A percentile compares a stretch with the other conserved stretches of the same genome.
phyloP scores from a whole-genome alignment of 306 rosid genomes.

The Medicago ruthenica region DNA sequence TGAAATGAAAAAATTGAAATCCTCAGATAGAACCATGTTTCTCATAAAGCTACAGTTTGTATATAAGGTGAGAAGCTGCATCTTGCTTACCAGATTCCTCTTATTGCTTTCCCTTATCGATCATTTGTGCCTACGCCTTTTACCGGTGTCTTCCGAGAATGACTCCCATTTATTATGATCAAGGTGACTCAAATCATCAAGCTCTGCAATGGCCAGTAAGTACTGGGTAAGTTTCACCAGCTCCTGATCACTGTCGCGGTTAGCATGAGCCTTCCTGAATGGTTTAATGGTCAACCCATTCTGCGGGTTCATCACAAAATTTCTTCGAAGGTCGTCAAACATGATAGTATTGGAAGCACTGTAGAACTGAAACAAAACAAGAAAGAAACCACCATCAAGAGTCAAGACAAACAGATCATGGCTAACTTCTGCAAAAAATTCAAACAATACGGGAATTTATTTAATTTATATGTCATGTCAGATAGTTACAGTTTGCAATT shows the following conservation, averaged over 20 bases:
- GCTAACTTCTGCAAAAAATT: not conserved
- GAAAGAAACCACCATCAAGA: constrained; percentile 38
- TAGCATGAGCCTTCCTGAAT: constrained; percentile 96
- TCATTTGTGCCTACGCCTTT: constrained; percentile 81
- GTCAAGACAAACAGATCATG: constrained; percentile 30
- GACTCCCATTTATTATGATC: constrained; percentile 74
- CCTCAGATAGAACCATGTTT: constrained; percentile 19
- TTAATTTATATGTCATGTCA: not conserved
- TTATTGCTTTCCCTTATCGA: constrained; percentile 22
- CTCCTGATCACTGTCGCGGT: constrained; percentile 81
- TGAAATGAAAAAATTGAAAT: constrained; percentile 36
- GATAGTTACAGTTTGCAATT: constrained; percentile 18
- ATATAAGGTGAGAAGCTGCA: constrained; percentile 17
- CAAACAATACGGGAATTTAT: not conserved
- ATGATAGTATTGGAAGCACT: constrained; percentile 79
- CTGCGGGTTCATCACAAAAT: constrained; percentile 97
- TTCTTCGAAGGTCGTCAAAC: constrained; percentile 92
- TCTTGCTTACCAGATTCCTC: constrained; percentile 35
- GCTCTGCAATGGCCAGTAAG: constrained; percentile 90
- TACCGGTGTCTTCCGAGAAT: constrained; percentile 66
- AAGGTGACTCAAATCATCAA: constrained; percentile 78
- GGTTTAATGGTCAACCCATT: constrained; percentile 91
- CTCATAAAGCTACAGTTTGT: constrained; percentile 9
- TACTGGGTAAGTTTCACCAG: constrained; percentile 87
- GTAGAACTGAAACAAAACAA: constrained; percentile 69